A percentile compares a stretch with the other conserved stretches of the same genome.
Conservation (phyloP, 2,329 filamentous ascomycete species). For the Sordariomycetes sp. region DNA sequence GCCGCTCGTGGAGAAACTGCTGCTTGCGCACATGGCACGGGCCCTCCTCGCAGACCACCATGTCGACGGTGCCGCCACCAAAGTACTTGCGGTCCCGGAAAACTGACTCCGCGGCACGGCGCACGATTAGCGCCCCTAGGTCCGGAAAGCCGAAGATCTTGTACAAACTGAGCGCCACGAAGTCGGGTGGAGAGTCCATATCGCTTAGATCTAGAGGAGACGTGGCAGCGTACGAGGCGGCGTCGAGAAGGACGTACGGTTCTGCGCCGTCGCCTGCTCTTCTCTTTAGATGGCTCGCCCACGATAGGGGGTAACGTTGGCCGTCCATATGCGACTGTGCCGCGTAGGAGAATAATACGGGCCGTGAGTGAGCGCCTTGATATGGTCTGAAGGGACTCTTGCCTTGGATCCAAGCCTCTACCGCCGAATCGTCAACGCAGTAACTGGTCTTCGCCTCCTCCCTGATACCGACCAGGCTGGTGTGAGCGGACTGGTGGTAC, state of each 20-base stretch:
- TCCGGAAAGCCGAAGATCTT: slow-evolving; percentile 59
- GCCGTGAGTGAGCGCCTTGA: slow-evolving; percentile 8
- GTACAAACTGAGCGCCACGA: slow-evolving; percentile 47
- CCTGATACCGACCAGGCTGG: slow-evolving; percentile 55
- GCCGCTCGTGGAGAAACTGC: slow-evolving; percentile 34
- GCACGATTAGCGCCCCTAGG: slow-evolving; percentile 45
- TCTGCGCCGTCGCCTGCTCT: slow-evolving; percentile 16
- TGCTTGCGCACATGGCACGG: slow-evolving; percentile 20
- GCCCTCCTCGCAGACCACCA: slow-evolving; percentile 20
- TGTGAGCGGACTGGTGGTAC: slow-evolving; percentile 49
- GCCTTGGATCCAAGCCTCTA: slow-evolving; percentile 26
- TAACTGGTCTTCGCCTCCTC: slow-evolving; percentile 39
- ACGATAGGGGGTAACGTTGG: slow-evolving; percentile 43
- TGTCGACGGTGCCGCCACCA: slow-evolving; percentile 55
- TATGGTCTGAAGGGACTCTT: slow-evolving; percentile 1
- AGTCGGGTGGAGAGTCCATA: slow-evolving; percentile 39
- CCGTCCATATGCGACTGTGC: slow-evolving; percentile 62
- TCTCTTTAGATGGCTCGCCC: slow-evolving; percentile 28
- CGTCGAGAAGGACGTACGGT: slow-evolving; percentile 43
- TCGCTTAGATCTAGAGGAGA: slow-evolving; percentile 41
- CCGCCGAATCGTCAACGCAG: slow-evolving; percentile 45
- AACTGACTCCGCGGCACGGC: slow-evolving; percentile 39
- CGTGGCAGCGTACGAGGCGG: slow-evolving; percentile 52
- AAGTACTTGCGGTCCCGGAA: slow-evolving; percentile 47
- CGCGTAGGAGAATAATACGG: slow-evolving; percentile 45